Evolutionary conservation across 208 protist species (phyloP), one percentile per base, ranked within the genome.

Genomic region (Trypanosomatidae sp.): DNA sequence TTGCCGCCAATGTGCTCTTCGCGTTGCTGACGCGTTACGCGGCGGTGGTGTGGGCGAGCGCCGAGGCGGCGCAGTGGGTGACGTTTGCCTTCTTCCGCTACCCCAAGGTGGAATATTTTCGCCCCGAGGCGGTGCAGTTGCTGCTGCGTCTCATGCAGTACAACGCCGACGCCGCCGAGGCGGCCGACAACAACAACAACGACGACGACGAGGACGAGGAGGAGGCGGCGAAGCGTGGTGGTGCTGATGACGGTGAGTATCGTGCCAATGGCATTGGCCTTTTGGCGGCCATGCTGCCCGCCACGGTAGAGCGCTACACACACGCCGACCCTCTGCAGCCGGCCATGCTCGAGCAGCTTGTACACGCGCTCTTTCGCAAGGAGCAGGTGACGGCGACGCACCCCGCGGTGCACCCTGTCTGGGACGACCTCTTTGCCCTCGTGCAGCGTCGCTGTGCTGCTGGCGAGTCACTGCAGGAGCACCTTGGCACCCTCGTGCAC

Each of bases 321-420:
- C 51, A 42, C 23, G 54, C 80, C 24, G 84, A 92, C 51, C 76
- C 79, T 4, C 63, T 92, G 1, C 64, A 74, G 54, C 84, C 84
- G 4, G 27, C 73, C 2, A 69, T 61, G 6, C 63, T 89, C 58
- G 79, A 92, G 58, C 84, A 89, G 60, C 43, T 92, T 33, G 68
- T 58, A 25, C 81, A 78, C 52, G 76, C 84, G 4, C 68, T 92
- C 5, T 92, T 92, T 49, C 78, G 84, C 24, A 81, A 77, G 46
- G 84, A 92, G 50, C 84, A 89, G 61, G 79, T 88, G 15, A 89
- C 74, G 1, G 53, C 64, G 16, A 54, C 74, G 20, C 71, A 92
- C 53, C 84, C 84, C 19, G 88, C 88, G 84, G 68, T 88, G 18
- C 84, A 92, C 61, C 84, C 84, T 2, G 74, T 92, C 19, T 92